phyloP scores from a whole-genome alignment of 2,329 filamentous ascomycete genomes.

The Colletotrichum sp. region DNA sequence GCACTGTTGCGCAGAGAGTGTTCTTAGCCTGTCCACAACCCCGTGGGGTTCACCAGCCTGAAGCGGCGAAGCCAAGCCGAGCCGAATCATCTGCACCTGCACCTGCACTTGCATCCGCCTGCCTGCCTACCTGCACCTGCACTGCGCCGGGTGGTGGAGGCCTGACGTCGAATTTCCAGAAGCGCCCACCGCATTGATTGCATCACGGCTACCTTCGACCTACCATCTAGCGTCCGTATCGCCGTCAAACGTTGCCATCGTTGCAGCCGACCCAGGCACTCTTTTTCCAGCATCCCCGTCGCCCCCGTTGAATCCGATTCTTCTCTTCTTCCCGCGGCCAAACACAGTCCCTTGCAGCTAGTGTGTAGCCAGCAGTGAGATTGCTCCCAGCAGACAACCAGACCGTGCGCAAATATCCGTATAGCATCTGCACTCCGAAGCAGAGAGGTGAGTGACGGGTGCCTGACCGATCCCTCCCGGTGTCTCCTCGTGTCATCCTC shows the following conservation, averaged over 20 bases:
- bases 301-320: background rate
- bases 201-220: conserved; percentile 1
- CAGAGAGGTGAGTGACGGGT: conserved; percentile 6
- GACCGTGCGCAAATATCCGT: background rate
- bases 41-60: conserved; percentile 17
- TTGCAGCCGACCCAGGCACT: background rate
- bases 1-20: background rate
- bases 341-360: background rate
- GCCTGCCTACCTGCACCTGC: background rate
- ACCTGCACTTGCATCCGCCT: background rate
- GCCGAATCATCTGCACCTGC: background rate
- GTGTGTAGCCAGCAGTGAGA: background rate
- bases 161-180: conserved; percentile 16
- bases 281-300: conserved; percentile 1
- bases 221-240: background rate
- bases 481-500: background rate
- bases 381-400: background rate
- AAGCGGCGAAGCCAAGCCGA: background rate
- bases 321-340: background rate
- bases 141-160: background rate
- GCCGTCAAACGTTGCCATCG: background rate
- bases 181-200: conserved; percentile 12
- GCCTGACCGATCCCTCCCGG: background rate
- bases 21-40: background rate
- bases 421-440: background rate